phyloP scores from a whole-genome alignment of 2,329 filamentous ascomycete genomes.

The Hypoxylon sp. region DNA sequence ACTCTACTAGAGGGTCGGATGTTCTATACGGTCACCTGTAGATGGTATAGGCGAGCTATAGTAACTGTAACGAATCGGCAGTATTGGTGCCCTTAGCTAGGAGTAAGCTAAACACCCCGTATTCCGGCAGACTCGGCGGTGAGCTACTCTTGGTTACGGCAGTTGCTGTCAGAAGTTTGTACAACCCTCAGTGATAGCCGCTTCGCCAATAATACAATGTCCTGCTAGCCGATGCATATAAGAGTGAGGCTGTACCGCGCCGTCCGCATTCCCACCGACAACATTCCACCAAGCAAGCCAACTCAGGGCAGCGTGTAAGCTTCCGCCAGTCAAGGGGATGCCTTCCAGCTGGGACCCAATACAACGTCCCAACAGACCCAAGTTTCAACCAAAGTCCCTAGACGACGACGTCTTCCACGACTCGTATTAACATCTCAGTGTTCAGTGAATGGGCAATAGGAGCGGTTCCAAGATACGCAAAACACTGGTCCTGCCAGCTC shows the following conservation, averaged over 20 bases:
- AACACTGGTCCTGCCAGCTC: background rate
- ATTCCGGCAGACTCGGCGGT: background rate
- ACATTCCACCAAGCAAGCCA: background rate
- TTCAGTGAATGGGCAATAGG: background rate
- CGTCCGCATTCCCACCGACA: background rate
- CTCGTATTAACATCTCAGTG: background rate
- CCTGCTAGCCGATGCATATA: background rate
- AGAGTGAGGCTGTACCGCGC: background rate
- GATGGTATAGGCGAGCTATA: background rate
- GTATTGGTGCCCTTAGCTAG: background rate
- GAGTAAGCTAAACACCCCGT: background rate
- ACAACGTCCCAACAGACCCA: background rate
- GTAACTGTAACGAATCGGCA: background rate
- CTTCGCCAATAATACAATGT: background rate
- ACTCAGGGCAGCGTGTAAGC: background rate
- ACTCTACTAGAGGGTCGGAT: background rate
- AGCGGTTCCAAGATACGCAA: background rate
- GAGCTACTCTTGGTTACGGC: background rate
- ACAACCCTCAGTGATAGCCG: background rate
- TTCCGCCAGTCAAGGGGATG: background rate
- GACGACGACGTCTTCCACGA: background rate
- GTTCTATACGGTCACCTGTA: background rate
- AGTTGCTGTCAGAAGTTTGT: background rate
- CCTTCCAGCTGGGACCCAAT: constrained; percentile 11
- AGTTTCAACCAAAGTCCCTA: background rate